These are phyloP conservation scores for Solanum etuberosum DNA, from an alignment of 257 asterid species.

Conservation along the genomic window DNA sequence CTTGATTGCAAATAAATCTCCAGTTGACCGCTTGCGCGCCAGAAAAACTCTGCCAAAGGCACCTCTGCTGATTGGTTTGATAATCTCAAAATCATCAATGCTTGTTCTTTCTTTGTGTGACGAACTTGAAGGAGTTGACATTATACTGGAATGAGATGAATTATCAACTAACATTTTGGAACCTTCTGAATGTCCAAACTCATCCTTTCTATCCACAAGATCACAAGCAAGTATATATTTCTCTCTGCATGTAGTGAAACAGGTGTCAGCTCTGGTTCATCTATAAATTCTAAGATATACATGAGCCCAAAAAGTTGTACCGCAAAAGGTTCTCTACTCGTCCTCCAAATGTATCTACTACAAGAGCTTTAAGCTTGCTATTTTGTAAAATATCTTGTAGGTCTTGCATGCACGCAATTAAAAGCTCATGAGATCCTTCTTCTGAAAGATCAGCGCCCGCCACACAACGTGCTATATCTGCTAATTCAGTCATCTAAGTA, in stretches of 20 bases:
- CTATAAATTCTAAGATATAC: not conserved
- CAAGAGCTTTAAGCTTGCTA: conserved; percentile 71
- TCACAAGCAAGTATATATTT: conserved; percentile 75
- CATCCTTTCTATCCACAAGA: conserved; percentile 46
- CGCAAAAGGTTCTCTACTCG: conserved; percentile 78
- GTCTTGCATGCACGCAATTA: conserved; percentile 80
- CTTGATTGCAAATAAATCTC: conserved; percentile 94
- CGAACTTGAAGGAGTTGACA: conserved; percentile 72
- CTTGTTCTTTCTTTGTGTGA: conserved; percentile 67
- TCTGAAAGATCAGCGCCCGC: conserved; percentile 61
- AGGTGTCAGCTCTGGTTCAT: conserved; percentile 10
- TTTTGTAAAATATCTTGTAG: conserved; percentile 66
- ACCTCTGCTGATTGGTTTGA: conserved; percentile 91
- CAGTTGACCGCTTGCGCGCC: conserved; percentile 86
- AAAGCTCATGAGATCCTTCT: conserved; percentile 63
- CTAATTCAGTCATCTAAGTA: conserved; percentile 62
- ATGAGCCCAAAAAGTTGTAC: conserved; percentile 20
- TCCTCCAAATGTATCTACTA: conserved; percentile 84
- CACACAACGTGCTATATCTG: conserved; percentile 76
- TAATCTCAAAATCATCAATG: conserved; percentile 84
- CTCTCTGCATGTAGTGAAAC: conserved; percentile 55
- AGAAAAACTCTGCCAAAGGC: conserved; percentile 91
- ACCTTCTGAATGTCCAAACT: conserved; percentile 43
- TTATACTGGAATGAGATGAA: conserved; percentile 63
- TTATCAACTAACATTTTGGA: conserved; percentile 49